Percentiles rank a stretch among this genome's conserved stretches.
Evolutionary conservation across 257 asterid genomes (phyloP).

Genomic region (Nicotiana sylvestris): DNA sequence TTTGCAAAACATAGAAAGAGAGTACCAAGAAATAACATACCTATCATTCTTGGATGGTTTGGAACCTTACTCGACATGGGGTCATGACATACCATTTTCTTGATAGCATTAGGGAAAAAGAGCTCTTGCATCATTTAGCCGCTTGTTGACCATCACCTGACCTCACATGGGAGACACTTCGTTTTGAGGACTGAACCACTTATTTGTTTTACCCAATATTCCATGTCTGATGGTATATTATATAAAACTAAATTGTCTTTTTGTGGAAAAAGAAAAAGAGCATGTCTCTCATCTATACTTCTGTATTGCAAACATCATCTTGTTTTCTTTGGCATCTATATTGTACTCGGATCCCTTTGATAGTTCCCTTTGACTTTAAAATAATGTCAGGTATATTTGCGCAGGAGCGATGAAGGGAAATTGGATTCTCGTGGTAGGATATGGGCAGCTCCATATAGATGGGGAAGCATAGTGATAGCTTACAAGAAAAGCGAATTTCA

Average conservation of each 20-base stretch:
- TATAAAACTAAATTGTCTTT: neutral
- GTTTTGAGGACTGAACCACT: neutral
- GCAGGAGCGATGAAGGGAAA: conserved; percentile 86
- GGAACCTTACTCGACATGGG: neutral
- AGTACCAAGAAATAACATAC: neutral
- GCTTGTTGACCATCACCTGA: neutral
- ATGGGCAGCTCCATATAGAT: conserved; percentile 93
- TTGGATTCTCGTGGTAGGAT: conserved; percentile 63
- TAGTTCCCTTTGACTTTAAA: conserved; percentile 34
- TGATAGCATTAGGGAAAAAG: neutral
- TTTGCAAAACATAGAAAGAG: neutral
- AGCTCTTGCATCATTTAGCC: neutral
- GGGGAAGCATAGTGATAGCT: conserved; percentile 97
- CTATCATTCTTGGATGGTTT: neutral
- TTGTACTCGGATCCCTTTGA: conserved; percentile 17
- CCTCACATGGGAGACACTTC: neutral
- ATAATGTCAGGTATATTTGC: conserved; percentile 93
- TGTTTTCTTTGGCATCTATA: neutral
- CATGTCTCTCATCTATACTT: neutral
- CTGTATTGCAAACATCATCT: neutral
- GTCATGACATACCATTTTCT: neutral
- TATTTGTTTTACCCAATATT: neutral
- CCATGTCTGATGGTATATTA: neutral
- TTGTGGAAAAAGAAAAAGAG: neutral
- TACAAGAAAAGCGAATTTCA: conserved; percentile 69